Base-by-base conservation (phyloP, 352 stramenopile species). In the Achlya hypogyna region DNA sequence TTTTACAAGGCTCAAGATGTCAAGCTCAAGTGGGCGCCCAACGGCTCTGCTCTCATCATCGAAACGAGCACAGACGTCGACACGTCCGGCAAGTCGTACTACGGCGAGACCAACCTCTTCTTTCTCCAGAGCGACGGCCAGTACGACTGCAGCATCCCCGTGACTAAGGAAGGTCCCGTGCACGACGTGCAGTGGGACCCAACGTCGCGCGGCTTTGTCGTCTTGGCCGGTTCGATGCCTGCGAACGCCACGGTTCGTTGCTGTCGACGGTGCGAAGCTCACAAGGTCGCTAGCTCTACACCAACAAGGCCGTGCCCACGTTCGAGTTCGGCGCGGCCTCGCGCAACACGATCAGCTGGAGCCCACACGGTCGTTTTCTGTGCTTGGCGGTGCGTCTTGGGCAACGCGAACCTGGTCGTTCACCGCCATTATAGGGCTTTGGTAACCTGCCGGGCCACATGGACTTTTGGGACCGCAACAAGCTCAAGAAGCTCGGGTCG, bases 401-500 rank as follows among this genome's bases (percentile, higher is more conserved):
- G 12, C 34, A 58, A 1, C 54, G n/a, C 22, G 53, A 53, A 6
- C 56, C 35, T 69, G 23, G 27, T 12, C 1, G 10, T 43, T 40
- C 32, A 27, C 53, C 32, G n/a, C 8, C 38, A 8, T 25, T 69
- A 4, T 75, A 72, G 49, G 97, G 96, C 18, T 99, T 99, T 74
- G 97, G 97, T 5, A 99, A 99, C 74, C 69, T 99, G 69, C 89
- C 92, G 5, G 97, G 97, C 35, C 96, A 97, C 71, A 97, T 98
- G 88, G 90, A 97, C 72, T 97, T 98, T 65, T 98, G 90, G 89
- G 86, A 96, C 53, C 84, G 90, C 58, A 98, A 98, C 76, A 98
- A 98, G 75, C 77, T 92, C 40, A 98, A 98, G 76, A 93, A 95
- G 72, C 96, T 98, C 66, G 85, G 85, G 16, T 90, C 84, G 18